Base-by-base conservation (phyloP, 306 rosid species). In the Arachis stenosperma region DNA sequence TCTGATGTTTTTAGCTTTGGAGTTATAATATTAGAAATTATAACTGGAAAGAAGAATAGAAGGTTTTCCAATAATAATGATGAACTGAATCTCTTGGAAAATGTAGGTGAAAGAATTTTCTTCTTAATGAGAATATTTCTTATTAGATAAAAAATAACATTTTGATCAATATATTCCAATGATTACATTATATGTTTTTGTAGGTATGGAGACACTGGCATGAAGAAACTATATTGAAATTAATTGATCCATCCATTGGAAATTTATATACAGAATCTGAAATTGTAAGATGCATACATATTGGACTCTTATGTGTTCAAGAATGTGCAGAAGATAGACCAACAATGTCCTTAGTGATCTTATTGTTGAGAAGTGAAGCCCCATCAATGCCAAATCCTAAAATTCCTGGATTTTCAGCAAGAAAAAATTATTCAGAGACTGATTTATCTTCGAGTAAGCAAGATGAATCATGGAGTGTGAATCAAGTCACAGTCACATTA, bases 1-100 rank as follows among this genome's bases (percentile, higher is more conserved):
- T 89, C 89, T 0, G 89, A 89, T 79, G 83, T 74, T 14, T 89
- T 87, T 48, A 89, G 91, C 57, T 89, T 87, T 33, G 90, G 95
- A 0, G 91, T 89, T 64, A 72, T 89, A 6, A 89, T 87, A 60
- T 4, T 81, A 29, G 92, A 89, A 69, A 74, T 87, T 41, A 61
- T 89, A 13, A 78, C 87, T 12, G 88, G 86, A 6, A 84, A 75
- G 77, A 85, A 83, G 83, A 89, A 89, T 67, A 75, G 81, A 66
- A 86, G 88, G 10, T 89, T 84, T 70, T 79, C 37, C 37, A 4
- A 33, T 33, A 4, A 86, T 65, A 63, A 70, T 30, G 81, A 79
- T 9, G 86, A 83, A 4, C 65, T 73, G 39, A 89, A 86, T 84
- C 85, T 89, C 50, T 73, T 89, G 2, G 90, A 86, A 33, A 71